Base-by-base conservation (phyloP, 306 rosid genomes). In the Cicer bijugum region DNA sequence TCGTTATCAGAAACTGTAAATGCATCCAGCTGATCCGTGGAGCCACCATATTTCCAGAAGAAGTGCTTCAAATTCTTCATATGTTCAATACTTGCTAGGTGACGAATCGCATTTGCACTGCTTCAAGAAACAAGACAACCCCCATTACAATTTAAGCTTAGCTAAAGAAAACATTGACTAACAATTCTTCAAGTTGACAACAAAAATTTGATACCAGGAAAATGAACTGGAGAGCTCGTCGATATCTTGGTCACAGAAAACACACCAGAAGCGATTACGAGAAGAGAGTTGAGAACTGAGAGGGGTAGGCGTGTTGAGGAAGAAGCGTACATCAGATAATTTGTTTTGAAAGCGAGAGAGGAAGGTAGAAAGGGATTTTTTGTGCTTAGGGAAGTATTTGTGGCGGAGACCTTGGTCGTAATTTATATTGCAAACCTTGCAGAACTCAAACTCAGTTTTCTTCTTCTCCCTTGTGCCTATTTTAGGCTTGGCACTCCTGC, bases 381-480 rank as follows among this genome's bases (percentile, higher is more conserved):
- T 87, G 86, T 94, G 98, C 83, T 75, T 79, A 7, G 96, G 98
- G 28, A 89, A 88, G 88, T 93, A 89, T 87, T 87, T 93, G 81
- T 93, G 98, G 69, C 89, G 89, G 70, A 78, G 83, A 37, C 96
- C 94, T 77, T 89, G 96, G 62, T 94, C 71, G 74, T 91, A 92
- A 68, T 89, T 94, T 43, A 89, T 63, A 19, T 88, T 84, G 88
- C 97, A 94, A 4, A 87, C 91, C 42, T 80, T 74, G 86, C 98
- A 91, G 86, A 84, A 89, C 79, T 86, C 98, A 83, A 80, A 94
- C 57, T 85, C 90, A 19, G 48, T 73, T 74, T 75, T 73, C 84
- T 82, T 82, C 74, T 81, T 60, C 82, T 48, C 68, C 53, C 45
- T 33, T 4, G 66, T 23, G 56, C 62, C 53, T 16, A 28, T 51